Conservation (phyloP, 441 rosid species). For the Monsonia emarginata region DNA sequence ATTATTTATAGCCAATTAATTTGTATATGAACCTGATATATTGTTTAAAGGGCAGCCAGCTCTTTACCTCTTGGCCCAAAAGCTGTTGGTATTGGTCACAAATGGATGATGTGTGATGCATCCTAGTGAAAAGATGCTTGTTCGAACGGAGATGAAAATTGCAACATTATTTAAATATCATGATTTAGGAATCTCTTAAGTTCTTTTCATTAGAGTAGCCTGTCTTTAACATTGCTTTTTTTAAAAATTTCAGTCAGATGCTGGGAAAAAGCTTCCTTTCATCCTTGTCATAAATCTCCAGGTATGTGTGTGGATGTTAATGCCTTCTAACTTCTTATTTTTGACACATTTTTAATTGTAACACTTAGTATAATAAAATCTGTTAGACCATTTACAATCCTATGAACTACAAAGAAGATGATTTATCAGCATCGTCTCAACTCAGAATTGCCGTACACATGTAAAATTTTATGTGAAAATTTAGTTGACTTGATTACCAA, state of each 20-base stretch:
- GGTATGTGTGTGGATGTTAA: constrained; percentile 32
- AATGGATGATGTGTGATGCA: too few species aligned
- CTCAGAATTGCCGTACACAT: not conserved
- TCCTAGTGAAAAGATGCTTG: not conserved
- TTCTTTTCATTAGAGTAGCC: too few species aligned
- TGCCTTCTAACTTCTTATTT: not conserved
- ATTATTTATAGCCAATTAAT: too few species aligned
- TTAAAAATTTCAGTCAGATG: constrained; percentile 65
- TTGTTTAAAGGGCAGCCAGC: too few species aligned
- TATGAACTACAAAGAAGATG: not conserved
- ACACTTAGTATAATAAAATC: not conserved
- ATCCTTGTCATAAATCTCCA: constrained; percentile 78
- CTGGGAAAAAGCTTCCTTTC: constrained; percentile 86
- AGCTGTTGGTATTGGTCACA: too few species aligned
- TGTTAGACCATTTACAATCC: not conserved
- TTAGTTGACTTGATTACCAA: not conserved
- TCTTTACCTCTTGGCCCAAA: too few species aligned
- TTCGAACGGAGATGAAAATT: not conserved
- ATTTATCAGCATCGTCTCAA: not conserved
- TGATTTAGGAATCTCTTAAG: not conserved
- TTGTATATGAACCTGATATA: too few species aligned
- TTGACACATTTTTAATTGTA: not conserved
- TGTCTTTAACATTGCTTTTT: constrained; percentile 9
- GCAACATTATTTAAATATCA: not conserved
- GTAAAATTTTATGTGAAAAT: not conserved